Evolutionary conservation across 1,139 yeast species (phyloP).

Genomic region (Kurtzmaniella quercitrusa): DNA sequence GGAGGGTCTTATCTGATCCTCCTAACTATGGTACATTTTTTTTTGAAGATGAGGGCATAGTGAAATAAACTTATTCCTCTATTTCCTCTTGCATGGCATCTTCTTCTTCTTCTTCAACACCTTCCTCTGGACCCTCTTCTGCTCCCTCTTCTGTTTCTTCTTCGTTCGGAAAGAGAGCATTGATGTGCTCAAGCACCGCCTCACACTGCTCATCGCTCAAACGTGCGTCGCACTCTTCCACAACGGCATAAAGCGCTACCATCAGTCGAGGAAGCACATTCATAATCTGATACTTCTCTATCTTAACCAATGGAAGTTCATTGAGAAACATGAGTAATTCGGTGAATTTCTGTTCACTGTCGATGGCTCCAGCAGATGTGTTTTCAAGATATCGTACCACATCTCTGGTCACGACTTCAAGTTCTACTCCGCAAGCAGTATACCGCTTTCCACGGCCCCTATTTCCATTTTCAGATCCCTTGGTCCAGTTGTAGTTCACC

Average conservation of each 20-base stretch:
- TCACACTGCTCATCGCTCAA: conserved; percentile 62
- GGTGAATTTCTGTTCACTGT: conserved; percentile 46
- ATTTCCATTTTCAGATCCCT: conserved; percentile 33
- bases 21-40: not conserved
- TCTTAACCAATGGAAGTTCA: conserved; percentile 62
- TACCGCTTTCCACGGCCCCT: conserved; percentile 27
- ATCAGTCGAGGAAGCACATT: conserved; percentile 75
- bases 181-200: conserved; percentile 48
- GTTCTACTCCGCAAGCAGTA: conserved; percentile 42
- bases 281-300: conserved; percentile 80
- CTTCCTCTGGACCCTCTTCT: conserved; percentile 22
- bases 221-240: conserved; percentile 90
- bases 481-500: conserved; percentile 43
- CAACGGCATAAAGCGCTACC: conserved; percentile 72
- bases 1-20: not conserved
- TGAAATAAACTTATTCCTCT: not conserved
- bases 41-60: not conserved
- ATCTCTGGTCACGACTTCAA: conserved; percentile 71
- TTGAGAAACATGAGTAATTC: conserved; percentile 51
- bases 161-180: conserved; percentile 44
- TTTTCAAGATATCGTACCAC: conserved; percentile 46
- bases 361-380: conserved; percentile 39
- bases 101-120: conserved; percentile 13
- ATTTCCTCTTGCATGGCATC: conserved; percentile 2
- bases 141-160: conserved; percentile 34